Percentiles rank a stretch among this genome's conserved stretches.
Evolutionary conservation across 1,284 basidiomycete genomes (phyloP).

Genomic region (Marasmius fiardii): DNA sequence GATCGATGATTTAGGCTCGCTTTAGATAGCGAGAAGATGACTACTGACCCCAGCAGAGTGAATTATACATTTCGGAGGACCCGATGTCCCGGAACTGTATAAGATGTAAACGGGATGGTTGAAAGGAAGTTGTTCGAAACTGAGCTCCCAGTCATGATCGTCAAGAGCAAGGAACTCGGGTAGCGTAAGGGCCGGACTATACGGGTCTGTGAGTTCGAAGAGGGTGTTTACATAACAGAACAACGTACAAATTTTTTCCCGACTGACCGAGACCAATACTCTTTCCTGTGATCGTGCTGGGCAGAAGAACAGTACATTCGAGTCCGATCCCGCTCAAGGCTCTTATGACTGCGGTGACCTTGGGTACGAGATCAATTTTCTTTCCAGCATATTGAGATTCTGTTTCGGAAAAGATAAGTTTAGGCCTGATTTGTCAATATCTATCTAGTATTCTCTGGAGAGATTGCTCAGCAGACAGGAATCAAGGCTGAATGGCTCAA

Average conservation of each 20-base stretch:
- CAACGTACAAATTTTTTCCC: conserved; percentile 35
- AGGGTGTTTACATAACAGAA: not conserved
- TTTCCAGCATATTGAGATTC: conserved; percentile 61
- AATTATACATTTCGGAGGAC: conserved; percentile 79
- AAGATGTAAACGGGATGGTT: conserved; percentile 83
- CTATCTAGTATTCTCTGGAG: conserved; percentile 62
- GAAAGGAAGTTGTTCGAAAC: conserved; percentile 74
- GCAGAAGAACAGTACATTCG: conserved; percentile 48
- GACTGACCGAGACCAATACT: conserved; percentile 18
- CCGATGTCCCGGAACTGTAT: conserved; percentile 85
- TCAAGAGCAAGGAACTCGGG: conserved; percentile 46
- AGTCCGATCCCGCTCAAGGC: conserved; percentile 46
- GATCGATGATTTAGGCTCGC: not conserved
- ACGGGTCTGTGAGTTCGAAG: too few species aligned
- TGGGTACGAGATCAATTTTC: conserved; percentile 45
- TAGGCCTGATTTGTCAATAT: conserved; percentile 65
- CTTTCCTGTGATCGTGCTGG: conserved; percentile 46
- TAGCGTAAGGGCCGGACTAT: conserved; percentile 35
- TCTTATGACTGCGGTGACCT: conserved; percentile 45
- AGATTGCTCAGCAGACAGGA: not conserved
- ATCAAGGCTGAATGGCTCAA: not conserved
- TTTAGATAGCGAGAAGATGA: not conserved
- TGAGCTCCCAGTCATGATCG: conserved; percentile 39
- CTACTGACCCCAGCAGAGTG: conserved; percentile 77
- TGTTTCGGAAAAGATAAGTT: conserved; percentile 61